A percentile compares a stretch with the other conserved stretches of the same genome.
Evolutionary conservation across 1,284 basidiomycete species (phyloP).

Genomic region (Irpex sp.): DNA sequence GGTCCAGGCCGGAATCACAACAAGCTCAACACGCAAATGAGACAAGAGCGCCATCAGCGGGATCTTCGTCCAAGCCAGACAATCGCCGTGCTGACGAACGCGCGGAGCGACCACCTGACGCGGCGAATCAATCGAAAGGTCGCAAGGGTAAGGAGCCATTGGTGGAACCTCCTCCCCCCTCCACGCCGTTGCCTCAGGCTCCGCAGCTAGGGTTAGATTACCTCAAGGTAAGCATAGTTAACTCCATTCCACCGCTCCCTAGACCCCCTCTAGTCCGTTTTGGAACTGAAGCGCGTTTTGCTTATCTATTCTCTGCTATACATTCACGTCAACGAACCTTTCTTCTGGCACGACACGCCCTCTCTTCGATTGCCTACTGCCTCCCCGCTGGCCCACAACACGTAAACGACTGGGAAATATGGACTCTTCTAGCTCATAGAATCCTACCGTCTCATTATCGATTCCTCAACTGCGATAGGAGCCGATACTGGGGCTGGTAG

Average conservation of each 20-base stretch:
- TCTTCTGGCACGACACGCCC: not conserved
- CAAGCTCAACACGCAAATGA: constrained; percentile 2
- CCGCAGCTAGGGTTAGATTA: constrained; percentile 40
- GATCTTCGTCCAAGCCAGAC: constrained; percentile 25
- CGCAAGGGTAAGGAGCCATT: constrained; percentile 24
- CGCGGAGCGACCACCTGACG: constrained; percentile 16
- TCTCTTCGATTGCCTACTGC: not conserved
- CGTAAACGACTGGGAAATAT: not conserved
- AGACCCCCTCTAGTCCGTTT: not conserved
- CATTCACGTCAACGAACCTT: constrained; percentile 10
- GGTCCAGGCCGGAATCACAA: constrained; percentile 17
- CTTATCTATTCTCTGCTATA: constrained; percentile 10
- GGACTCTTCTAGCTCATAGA: constrained; percentile 34
- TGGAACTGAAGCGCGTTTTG: not conserved
- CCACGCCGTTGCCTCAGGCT: constrained; percentile 16
- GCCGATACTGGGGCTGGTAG: constrained; percentile 24
- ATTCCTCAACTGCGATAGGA: constrained; percentile 32
- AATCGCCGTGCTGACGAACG: constrained; percentile 25
- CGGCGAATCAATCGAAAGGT: constrained; percentile 17
- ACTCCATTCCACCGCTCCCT: not conserved
- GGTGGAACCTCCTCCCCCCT: constrained; percentile 18
- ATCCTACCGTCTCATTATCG: constrained; percentile 43
- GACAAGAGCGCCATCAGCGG: constrained; percentile 15
- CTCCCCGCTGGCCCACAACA: not conserved
- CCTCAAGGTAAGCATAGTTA: constrained; percentile 38